Base-by-base conservation (phyloP, 192 early-diverging fungal species). In the Phlyctochytrium planicorne region DNA sequence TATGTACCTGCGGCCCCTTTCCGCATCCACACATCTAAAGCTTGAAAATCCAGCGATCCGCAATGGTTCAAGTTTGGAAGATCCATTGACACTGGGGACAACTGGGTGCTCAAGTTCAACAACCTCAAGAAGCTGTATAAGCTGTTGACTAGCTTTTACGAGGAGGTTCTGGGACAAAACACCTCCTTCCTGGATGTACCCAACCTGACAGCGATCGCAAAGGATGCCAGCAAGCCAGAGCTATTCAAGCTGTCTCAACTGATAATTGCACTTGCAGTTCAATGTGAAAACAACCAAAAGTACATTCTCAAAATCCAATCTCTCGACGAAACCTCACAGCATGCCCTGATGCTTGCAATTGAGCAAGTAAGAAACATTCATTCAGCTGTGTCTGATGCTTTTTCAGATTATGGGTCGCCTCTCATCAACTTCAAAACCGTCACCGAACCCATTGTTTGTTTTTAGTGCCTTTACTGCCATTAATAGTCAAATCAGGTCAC, bases 61-160 rank as follows among this genome's bases (percentile, higher is more conserved):
- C 82, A 85, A 52, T 97, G 93, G 93, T 97, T 98, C 88, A 94
- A 93, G 65, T 71, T 83, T 16, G 80, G 86, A 34, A 83, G 87
- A 4, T 79, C 86, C 1, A 77, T 84, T 12, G 90, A 91, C 57
- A 82, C 86, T 3, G 91, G 88, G 52, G 91, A 93, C 75, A 97
- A 95, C 82, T 99, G 97, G 97, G 93, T 99, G 1, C 72, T 94
- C 34, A 91, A 91, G 68, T 90, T 93, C 74, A 96, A 94, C 78
- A 92, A 92, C 61, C 85, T 98, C 17, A 96, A 96, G 72, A 92
- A 91, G 72, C 81, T 96, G 34, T 86, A 95, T 78, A 90, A 89
- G 60, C 86, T 97, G 6, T 70, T 97, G 34, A 86, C 85, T 1
- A 75, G 85, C 25, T 96, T 92, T 83, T 94, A 93, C 56, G 93